Evolutionary conservation across 441 rosid species (phyloP).

Genomic region (Gossypium davidsonii): DNA sequence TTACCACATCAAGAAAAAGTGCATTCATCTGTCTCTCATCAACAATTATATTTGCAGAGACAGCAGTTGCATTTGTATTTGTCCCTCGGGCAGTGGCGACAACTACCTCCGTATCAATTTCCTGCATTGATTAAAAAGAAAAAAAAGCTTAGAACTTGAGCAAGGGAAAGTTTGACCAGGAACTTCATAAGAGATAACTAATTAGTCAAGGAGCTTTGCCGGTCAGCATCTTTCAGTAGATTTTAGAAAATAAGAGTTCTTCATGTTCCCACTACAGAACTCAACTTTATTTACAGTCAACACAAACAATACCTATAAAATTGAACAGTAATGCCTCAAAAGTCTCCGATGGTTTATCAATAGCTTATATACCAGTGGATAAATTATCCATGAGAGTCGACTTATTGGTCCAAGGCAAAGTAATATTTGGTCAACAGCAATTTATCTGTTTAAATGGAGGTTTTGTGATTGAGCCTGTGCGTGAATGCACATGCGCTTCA

Average conservation of each 20-base stretch:
- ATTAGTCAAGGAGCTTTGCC: not conserved
- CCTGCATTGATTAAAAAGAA: constrained; percentile 37
- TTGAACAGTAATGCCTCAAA: not conserved
- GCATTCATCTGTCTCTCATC: constrained; percentile 99
- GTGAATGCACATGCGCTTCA: not conserved
- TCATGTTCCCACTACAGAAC: not conserved
- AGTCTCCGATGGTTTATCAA: not conserved
- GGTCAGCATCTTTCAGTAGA: not conserved
- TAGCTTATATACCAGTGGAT: not conserved
- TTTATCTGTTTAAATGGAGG: not conserved
- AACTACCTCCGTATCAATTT: constrained; percentile 77
- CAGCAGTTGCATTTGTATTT: constrained; percentile 60
- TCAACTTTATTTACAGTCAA: not conserved
- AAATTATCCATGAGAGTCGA: not conserved
- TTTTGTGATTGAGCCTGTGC: not conserved
- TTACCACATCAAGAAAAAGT: constrained; percentile 91
- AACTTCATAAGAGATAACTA: not conserved
- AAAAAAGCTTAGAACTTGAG: constrained; percentile 1
- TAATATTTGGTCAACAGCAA: not conserved
- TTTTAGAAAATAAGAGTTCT: not conserved
- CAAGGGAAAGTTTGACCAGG: not conserved
- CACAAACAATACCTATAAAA: not conserved
- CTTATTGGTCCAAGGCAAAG: not conserved
- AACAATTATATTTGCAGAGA: constrained; percentile 76
- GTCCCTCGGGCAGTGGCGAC: constrained; percentile 79